A percentile compares a stretch with the other conserved stretches of the same genome.
Evolutionary conservation across 2,329 filamentous ascomycete genomes (phyloP).

Genomic region (Talaromyces sp.): DNA sequence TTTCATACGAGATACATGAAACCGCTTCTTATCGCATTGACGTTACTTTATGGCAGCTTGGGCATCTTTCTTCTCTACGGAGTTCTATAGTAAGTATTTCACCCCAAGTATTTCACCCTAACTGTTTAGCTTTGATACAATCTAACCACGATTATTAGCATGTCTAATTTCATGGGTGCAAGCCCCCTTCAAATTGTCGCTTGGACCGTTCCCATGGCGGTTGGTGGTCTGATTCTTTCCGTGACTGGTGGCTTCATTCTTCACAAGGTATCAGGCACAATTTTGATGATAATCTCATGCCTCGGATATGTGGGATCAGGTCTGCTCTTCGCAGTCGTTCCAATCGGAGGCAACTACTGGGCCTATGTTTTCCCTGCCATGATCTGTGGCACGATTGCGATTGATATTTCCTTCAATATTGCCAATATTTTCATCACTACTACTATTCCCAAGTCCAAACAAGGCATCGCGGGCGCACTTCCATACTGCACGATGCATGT

Average conservation of each 20-base stretch:
- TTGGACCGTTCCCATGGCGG: conserved; percentile 69
- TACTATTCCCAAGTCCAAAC: conserved; percentile 64
- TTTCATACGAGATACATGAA: conserved; percentile 72
- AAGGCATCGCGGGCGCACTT: conserved; percentile 72
- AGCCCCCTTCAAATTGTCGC: conserved; percentile 65
- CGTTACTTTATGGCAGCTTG: conserved; percentile 69
- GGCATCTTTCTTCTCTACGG: conserved; percentile 71
- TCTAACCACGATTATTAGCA: conserved; percentile 44
- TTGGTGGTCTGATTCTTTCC: conserved; percentile 69
- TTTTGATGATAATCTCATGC: conserved; percentile 65
- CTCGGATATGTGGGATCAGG: conserved; percentile 61
- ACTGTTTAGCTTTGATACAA: not conserved
- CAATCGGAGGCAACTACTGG: conserved; percentile 66
- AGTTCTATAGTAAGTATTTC: conserved; percentile 68
- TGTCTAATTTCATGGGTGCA: conserved; percentile 63
- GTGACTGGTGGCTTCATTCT: conserved; percentile 67
- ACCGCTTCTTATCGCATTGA: conserved; percentile 61
- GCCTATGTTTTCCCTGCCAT: conserved; percentile 69
- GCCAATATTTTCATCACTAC: conserved; percentile 79
- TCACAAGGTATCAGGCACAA: conserved; percentile 64
- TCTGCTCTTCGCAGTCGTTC: conserved; percentile 67
- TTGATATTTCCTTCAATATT: conserved; percentile 76
- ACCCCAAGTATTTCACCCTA: conserved; percentile 4
- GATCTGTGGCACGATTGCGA: conserved; percentile 67
- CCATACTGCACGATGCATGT: conserved; percentile 73